Evolutionary conservation across 2,329 filamentous ascomycete species (phyloP).

Genomic region (Fusarium devonianum): DNA sequence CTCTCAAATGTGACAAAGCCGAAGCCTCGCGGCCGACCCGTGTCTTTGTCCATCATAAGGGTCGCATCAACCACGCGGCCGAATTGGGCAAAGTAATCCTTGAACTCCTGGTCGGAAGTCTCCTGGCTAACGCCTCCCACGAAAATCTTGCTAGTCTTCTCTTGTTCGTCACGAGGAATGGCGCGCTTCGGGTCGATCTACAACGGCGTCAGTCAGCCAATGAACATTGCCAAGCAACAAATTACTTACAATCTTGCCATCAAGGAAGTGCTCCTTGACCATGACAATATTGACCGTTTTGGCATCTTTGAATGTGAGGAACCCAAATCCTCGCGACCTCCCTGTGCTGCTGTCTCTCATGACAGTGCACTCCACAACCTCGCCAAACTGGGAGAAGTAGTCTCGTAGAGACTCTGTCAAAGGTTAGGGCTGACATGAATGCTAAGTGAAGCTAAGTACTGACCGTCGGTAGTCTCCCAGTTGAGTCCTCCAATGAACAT

Average conservation of each 20-base stretch:
- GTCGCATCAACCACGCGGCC: constrained; percentile 96
- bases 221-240: constrained; percentile 21
- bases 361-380: constrained; percentile 98
- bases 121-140: constrained; percentile 98
- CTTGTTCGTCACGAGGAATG: constrained; percentile 96
- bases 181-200: constrained; percentile 98
- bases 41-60: constrained; percentile 99
- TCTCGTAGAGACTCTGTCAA: constrained; percentile 87
- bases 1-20: constrained; percentile 98
- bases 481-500: constrained; percentile 99
- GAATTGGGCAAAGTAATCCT: constrained; percentile 95
- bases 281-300: constrained; percentile 99
- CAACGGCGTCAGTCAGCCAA: constrained; percentile 28
- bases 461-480: constrained; percentile 99
- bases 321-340: constrained; percentile 93
- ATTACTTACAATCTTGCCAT: constrained; percentile 98
- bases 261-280: constrained; percentile 98
- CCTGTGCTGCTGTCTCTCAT: constrained; percentile 97
- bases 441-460: constrained; percentile 48
- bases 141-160: constrained; percentile 98
- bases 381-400: constrained; percentile 97
- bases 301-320: constrained; percentile 96
- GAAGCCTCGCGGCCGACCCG: constrained; percentile 93
- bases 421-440: constrained; percentile 15
- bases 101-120: constrained; percentile 94